Percentiles rank a stretch among this genome's conserved stretches.
Conservation (phyloP, 2,329 filamentous ascomycete species). For the Dothistroma septosporum region DNA sequence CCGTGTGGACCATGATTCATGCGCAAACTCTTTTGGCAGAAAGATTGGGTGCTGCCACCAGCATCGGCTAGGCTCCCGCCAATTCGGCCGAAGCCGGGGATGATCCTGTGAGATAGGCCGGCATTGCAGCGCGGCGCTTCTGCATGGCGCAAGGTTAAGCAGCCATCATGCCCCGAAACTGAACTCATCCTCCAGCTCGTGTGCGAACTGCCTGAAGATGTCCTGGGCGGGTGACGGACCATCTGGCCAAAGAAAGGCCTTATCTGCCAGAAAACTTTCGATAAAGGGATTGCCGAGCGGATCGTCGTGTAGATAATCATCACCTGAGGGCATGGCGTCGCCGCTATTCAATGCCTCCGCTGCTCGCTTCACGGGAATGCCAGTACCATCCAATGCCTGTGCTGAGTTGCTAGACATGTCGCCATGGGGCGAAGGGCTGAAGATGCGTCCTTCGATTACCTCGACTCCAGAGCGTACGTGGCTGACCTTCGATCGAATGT, state of each 20-base stretch:
- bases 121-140: too few relatives aligned
- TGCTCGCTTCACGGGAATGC: neutral
- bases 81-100: too few relatives aligned
- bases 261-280: slow-evolving; percentile 22
- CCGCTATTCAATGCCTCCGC: neutral
- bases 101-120: too few relatives aligned
- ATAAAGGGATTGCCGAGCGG: slow-evolving; percentile 23
- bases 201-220: slow-evolving; percentile 16
- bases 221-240: slow-evolving; percentile 18
- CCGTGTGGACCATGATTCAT: too few relatives aligned
- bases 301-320: slow-evolving; percentile 12
- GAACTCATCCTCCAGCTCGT: slow-evolving; percentile 20
- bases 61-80: too few relatives aligned
- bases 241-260: slow-evolving; percentile 19
- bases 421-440: neutral
- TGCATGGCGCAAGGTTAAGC: too few relatives aligned
- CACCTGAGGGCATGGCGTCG: slow-evolving; percentile 4
- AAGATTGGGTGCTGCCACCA: too few relatives aligned
- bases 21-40: too few relatives aligned
- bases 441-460: neutral
- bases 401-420: neutral
- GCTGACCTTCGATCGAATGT: slow-evolving; percentile 13
- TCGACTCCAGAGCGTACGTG: slow-evolving; percentile 2
- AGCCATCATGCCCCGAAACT: slow-evolving; percentile 9
- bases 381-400: neutral